Evolutionary conservation across 768 basidiomycete genomes (phyloP), one percentile per base, ranked within the genome.

Genomic region (Trametes elegans): DNA sequence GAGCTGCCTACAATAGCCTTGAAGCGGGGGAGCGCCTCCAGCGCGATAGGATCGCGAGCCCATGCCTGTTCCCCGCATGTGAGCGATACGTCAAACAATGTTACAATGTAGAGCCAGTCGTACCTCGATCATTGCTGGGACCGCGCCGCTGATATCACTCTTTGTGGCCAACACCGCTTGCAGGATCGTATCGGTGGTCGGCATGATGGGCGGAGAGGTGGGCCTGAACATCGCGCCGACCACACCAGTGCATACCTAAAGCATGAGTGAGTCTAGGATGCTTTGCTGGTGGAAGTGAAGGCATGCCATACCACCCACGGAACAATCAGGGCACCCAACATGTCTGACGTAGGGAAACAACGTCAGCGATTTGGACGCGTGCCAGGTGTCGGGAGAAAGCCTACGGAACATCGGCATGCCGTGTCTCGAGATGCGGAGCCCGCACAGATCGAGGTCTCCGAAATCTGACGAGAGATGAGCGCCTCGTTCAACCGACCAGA

Each of bases 121-220:
- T 27, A 68, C 70, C 61, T 71, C 68, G 7, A 71, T 21, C 32
- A 68, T 61, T 6, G 62, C 43, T 1, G 70, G 70, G 1, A 69
- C 70, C 44, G 44, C 51, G 9, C 55, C 28, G 1, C 61, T 11
- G 18, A 58, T 27, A 2, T 52, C 55, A 29, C 49, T 51, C 7
- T 51, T 51, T 2, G 66, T 62, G 0, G 34, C 41, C 3, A 57
- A 28, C 5, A 54, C 21, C 8, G 49, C 48, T 16, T 57, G 39
- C 5, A 70, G 23, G 7, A 61, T 49, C 3, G 45, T 55, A 14
- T 66, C 62, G 3, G 68, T 60, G 0, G 62, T 71, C 10, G 67
- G 56, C 5, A 62, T 40, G 13, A 56, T 36, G 2, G 64, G 62
- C 3, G 67, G 66, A 7, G 51, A 47, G 4, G 34, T 39, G 3